These are phyloP conservation scores for Magnaporthiopsis poae DNA, from an alignment of 2,329 filamentous ascomycete genomes.

Conservation along the genomic window DNA sequence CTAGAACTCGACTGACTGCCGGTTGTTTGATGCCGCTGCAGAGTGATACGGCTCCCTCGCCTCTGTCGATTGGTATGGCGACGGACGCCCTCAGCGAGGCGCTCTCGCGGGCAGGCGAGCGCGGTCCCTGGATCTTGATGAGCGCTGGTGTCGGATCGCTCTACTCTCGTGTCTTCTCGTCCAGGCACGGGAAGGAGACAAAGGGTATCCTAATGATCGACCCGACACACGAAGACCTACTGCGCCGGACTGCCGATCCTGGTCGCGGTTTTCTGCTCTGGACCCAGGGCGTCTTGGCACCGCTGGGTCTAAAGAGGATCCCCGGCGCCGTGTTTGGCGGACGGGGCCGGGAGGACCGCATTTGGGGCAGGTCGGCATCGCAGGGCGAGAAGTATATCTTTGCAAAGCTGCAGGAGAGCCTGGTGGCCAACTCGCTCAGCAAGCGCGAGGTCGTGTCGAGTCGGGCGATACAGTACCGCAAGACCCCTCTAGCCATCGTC, in stretches of 20 bases:
- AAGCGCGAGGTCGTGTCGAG: conserved; percentile 73
- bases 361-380: conserved; percentile 70
- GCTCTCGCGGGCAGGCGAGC: conserved; percentile 67
- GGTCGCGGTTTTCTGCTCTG: conserved; percentile 74
- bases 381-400: conserved; percentile 79
- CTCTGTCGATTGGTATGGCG: conserved; percentile 86
- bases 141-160: conserved; percentile 80
- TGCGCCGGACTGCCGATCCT: conserved; percentile 56
- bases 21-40: conserved; percentile 11
- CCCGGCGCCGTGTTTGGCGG: conserved; percentile 73
- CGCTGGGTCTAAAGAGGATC: conserved; percentile 73
- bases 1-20: background rate
- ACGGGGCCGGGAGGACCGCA: conserved; percentile 69
- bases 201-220: conserved; percentile 78
- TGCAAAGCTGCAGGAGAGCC: conserved; percentile 81
- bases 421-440: conserved; percentile 76
- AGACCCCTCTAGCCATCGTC: conserved; percentile 68
- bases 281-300: conserved; percentile 75
- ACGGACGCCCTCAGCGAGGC: conserved; percentile 81
- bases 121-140: conserved; percentile 79
- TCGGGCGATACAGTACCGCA: conserved; percentile 64
- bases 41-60: conserved; percentile 84
- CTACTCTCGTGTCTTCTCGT: conserved; percentile 83
- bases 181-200: conserved; percentile 66
- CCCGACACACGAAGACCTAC: conserved; percentile 76